Conservation (phyloP, 192 early-diverging fungal species). For the Chytriomyces sp. region DNA sequence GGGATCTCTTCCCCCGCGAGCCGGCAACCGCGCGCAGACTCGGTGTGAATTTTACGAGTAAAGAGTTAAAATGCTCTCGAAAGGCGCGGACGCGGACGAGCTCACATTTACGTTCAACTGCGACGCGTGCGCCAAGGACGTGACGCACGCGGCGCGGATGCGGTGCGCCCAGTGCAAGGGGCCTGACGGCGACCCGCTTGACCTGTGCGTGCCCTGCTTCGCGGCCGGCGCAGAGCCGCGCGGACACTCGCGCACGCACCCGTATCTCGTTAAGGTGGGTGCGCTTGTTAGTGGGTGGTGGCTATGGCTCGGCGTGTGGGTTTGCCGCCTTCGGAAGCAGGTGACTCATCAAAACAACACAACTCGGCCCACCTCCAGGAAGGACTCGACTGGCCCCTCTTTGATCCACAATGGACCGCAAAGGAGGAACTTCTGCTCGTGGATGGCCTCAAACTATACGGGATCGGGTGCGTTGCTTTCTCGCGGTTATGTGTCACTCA, state of each 20-base stretch:
- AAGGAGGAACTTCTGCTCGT: slow-evolving; percentile 95
- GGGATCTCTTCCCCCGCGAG: too few species aligned
- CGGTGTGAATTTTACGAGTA: too few species aligned
- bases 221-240: slow-evolving; percentile 77
- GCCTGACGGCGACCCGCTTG: slow-evolving; percentile 68
- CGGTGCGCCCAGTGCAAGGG: slow-evolving; percentile 60
- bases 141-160: slow-evolving; percentile 88
- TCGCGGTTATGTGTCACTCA: background rate
- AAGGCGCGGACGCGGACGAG: slow-evolving; percentile 31
- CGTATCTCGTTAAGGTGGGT: slow-evolving; percentile 84
- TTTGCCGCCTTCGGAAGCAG: slow-evolving; percentile 19
- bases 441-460: slow-evolving; percentile 86
- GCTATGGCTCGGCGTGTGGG: background rate
- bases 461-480: slow-evolving; percentile 65
- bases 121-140: slow-evolving; percentile 86
- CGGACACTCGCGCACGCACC: slow-evolving; percentile 80
- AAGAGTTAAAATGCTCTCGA: too few species aligned
- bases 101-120: slow-evolving; percentile 64
- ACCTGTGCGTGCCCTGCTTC: slow-evolving; percentile 95
- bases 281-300: background rate
- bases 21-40: too few species aligned
- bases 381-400: slow-evolving; percentile 85
- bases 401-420: slow-evolving; percentile 88
- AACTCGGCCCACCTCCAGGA: too few species aligned
- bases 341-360: too few species aligned